Evolutionary conservation across 2,329 filamentous ascomycete genomes (phyloP).

Genomic region (Botrytis deweyae): DNA sequence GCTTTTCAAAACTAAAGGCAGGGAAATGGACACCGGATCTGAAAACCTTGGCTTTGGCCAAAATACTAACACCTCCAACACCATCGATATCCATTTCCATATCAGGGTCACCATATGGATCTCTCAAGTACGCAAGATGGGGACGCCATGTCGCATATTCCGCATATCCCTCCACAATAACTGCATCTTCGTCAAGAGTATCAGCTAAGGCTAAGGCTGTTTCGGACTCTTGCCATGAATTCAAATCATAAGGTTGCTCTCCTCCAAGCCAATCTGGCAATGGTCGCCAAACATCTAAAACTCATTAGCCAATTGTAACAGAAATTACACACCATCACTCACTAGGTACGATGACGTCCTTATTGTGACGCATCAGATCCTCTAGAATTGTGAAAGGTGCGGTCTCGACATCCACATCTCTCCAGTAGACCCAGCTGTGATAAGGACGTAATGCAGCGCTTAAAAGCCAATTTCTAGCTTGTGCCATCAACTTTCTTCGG

Average conservation of each 20-base stretch:
- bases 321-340: slow-evolving; percentile 45
- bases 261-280: slow-evolving; percentile 97
- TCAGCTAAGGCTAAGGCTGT: slow-evolving; percentile 91
- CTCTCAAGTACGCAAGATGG: slow-evolving; percentile 92
- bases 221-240: slow-evolving; percentile 99
- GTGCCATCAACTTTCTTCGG: slow-evolving; percentile 94
- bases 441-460: slow-evolving; percentile 91
- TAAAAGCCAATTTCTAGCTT: slow-evolving; percentile 94
- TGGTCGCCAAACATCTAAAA: slow-evolving; percentile 90
- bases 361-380: slow-evolving; percentile 97
- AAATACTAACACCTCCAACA: slow-evolving; percentile 93
- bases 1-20: slow-evolving; percentile 97
- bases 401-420: slow-evolving; percentile 97
- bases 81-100: slow-evolving; percentile 99
- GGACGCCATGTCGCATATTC: slow-evolving; percentile 98
- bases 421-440: slow-evolving; percentile 99
- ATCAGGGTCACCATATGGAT: slow-evolving; percentile 95
- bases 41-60: slow-evolving; percentile 95
- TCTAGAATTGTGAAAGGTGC: slow-evolving; percentile 95
- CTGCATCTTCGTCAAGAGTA: slow-evolving; percentile 93
- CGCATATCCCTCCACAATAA: slow-evolving; percentile 97
- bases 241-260: slow-evolving; percentile 96
- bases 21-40: slow-evolving; percentile 94
- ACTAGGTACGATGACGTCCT: slow-evolving; percentile 98
- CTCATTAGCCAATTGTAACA: slow-evolving; percentile 3